Evolutionary conservation across 2,329 filamentous ascomycete genomes (phyloP).

Genomic region (Cladobotryum mycophilum): DNA sequence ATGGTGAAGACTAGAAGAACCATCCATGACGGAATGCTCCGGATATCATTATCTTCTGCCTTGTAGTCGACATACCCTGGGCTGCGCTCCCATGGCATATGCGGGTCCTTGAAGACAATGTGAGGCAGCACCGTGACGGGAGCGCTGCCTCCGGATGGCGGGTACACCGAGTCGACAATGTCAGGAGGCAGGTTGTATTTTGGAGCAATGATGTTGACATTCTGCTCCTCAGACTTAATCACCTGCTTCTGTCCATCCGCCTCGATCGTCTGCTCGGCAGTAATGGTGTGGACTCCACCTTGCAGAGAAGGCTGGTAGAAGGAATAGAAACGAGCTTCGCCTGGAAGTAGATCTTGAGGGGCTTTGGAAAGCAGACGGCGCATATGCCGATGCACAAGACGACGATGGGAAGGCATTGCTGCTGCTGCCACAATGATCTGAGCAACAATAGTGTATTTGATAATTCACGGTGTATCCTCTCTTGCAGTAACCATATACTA

Average conservation of each 20-base stretch:
- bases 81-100: constrained; percentile 34
- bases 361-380: too few relatives aligned
- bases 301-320: too few relatives aligned
- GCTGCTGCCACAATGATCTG: too few relatives aligned
- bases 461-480: too few relatives aligned
- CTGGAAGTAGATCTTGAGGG: too few relatives aligned
- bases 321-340: too few relatives aligned
- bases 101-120: constrained; percentile 35
- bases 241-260: background rate
- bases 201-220: background rate
- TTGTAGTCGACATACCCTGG: background rate
- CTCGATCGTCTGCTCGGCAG: background rate
- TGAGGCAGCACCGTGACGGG: constrained; percentile 30
- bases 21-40: constrained; percentile 32
- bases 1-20: constrained; percentile 21
- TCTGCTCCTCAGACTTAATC: background rate
- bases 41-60: background rate
- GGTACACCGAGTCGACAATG: constrained; percentile 13
- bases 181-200: background rate
- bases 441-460: too few relatives aligned
- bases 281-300: background rate
- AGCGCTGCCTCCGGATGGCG: constrained; percentile 29
- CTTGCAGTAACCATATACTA: too few relatives aligned
- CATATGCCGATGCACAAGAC: too few relatives aligned
- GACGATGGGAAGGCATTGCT: too few relatives aligned